These are phyloP conservation scores for Torulaspora indica DNA, from an alignment of 805 yeast species.

Conservation along the genomic window DNA sequence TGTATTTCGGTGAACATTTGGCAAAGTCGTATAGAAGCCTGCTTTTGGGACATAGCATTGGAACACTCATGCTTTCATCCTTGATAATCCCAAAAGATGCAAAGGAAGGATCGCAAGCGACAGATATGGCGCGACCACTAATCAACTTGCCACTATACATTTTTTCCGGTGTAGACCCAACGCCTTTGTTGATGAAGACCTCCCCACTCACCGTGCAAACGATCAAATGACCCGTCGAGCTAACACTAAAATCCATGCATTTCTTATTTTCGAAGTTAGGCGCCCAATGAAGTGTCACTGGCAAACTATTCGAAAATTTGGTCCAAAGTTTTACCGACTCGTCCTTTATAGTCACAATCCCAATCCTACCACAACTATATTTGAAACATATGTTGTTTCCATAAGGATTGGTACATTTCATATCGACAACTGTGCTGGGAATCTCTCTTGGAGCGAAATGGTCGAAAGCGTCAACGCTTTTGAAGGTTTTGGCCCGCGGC, in stretches of 20 bases:
- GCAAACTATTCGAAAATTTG: constrained; percentile 41
- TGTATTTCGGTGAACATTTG: constrained; percentile 46
- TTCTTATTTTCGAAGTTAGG: constrained; percentile 50
- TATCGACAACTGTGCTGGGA: constrained; percentile 30
- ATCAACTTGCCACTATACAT: constrained; percentile 36
- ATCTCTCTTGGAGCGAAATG: constrained; percentile 34
- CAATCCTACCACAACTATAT: constrained; percentile 57
- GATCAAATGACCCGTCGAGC: constrained; percentile 63
- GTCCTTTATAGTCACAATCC: constrained; percentile 30
- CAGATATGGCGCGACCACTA: constrained; percentile 41
- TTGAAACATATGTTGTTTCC: constrained; percentile 46
- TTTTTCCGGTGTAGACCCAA: constrained; percentile 17
- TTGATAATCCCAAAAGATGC: constrained; percentile 63
- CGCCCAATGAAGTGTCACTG: constrained; percentile 53
- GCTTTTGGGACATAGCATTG: constrained; percentile 47
- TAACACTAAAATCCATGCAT: constrained; percentile 56
- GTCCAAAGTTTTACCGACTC: constrained; percentile 30
- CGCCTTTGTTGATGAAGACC: constrained; percentile 41
- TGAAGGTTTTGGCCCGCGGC: constrained; percentile 27
- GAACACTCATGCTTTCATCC: constrained; percentile 57
- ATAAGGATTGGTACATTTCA: constrained; percentile 31
- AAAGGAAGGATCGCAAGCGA: constrained; percentile 61
- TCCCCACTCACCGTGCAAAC: constrained; percentile 67
- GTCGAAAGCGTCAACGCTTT: constrained; percentile 34
- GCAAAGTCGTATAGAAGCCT: constrained; percentile 50